Base-by-base conservation (phyloP, 805 yeast genomes). In the Metschnikowia kofuensis region DNA sequence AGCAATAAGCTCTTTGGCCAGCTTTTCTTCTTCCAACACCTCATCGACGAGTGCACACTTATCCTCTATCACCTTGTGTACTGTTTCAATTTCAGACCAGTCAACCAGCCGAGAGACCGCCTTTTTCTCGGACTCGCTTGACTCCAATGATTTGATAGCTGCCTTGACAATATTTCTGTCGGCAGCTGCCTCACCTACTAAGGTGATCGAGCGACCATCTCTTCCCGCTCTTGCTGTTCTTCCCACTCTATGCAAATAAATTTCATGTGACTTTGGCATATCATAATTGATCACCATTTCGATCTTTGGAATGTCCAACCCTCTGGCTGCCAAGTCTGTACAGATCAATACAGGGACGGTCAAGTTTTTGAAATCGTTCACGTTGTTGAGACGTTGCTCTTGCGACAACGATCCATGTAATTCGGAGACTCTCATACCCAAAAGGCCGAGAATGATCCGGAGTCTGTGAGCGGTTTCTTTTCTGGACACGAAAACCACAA, bases 171-270 rank as follows among this genome's bases (percentile, higher is more conserved):
- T 89, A 42, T 78, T 72, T 69, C 99, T 83, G 55, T 94, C 99
- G 50, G 77, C 80, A n/a, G 89, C 75, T 0, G 87, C 75, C 65
- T 94, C 99, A 14, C 98, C 97, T 12, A 94, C 99, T 68, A 94
- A 83, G 2, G 97, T 85, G 37, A 94, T 85, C 40, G 97, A 87
- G 48, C 80, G 80, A 78, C 99, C 99, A 46, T 87, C 89, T 70
- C 98, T 82, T 16, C 98, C 98, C 44, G 97, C 99, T 81, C 99
- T 89, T 9, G 99, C 99, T 47, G 98, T 94, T 79, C 99, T 88
- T 70, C 99, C 99, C 51, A 94, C 97, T 76, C 99, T 87, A 72
- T 94, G 99, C 61, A 94, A 75, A 67, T 94, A 94, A 35, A 92
- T 80, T 56, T 94, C 99, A 61, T 87, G 85, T 30, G 87, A 77